A percentile compares a stretch with the other conserved stretches of the same genome.
These are phyloP conservation scores for Arbutus unedo DNA, from an alignment of 148 eudicot genomes.

Conservation along the genomic window DNA sequence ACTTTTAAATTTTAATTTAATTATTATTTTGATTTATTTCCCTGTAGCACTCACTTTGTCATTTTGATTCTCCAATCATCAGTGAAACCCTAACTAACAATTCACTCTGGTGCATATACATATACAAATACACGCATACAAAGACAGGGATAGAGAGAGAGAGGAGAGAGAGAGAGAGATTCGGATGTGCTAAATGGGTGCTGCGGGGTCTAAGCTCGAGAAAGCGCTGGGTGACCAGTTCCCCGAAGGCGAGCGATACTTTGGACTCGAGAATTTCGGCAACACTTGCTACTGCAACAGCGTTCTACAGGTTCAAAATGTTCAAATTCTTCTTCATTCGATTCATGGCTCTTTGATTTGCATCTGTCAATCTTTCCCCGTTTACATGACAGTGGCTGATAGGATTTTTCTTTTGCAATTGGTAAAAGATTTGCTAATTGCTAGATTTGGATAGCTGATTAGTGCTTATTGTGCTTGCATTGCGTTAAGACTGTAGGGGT, in stretches of 20 bases:
- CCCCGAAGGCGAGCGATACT: slow-evolving; percentile 84
- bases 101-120: neutral
- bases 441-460: neutral
- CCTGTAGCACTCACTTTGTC: neutral
- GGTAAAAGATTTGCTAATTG: neutral
- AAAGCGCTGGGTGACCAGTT: slow-evolving; percentile 87
- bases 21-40: no score
- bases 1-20: no score
- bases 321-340: neutral
- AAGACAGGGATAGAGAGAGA: neutral
- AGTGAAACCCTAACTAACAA: neutral
- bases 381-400: neutral
- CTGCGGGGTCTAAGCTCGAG: slow-evolving; percentile 79
- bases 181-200: slow-evolving; percentile 41
- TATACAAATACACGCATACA: neutral
- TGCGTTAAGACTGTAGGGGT: neutral
- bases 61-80: slow-evolving; percentile 7
- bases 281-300: slow-evolving; percentile 88
- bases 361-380: neutral
- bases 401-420: neutral
- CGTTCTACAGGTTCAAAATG: slow-evolving; percentile 66
- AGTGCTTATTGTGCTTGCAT: neutral
- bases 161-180: neutral
- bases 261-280: slow-evolving; percentile 82
- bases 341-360: neutral